Evolutionary conservation across 2,329 filamentous ascomycete genomes (phyloP), one percentile per base, ranked within the genome.

Genomic region (Verticillium klebahnii): DNA sequence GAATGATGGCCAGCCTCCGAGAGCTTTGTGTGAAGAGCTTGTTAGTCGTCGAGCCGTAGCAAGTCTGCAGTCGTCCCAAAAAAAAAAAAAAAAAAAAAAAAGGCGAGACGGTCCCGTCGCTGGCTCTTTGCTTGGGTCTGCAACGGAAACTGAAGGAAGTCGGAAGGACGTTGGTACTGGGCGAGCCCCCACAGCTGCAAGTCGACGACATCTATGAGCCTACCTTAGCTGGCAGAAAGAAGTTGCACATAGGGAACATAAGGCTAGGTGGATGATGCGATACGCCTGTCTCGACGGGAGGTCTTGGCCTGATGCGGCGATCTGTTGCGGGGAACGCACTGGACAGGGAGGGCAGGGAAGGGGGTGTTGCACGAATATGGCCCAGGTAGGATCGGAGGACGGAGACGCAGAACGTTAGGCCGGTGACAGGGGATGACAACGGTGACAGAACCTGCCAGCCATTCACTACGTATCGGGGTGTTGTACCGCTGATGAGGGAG

Each of bases 371-470:
- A 29, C 29, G 29, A 29, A 29, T 29, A 29, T 29, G 29, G 29
- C 37, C 37, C 6, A n/a, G 37, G 37, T 39, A n/a, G 15, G 37
- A 50, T 36, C 34, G 12, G 36, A 61, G 63, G 57, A 60, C 62
- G 63, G 62, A 50, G 19, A 12, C 40, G 40, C 19, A 9, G 40
- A 23, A 50, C 34, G 34, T 7, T 36, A 7, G 25, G 25, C 25
- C 25, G 25, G 34, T 9, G 9, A 36, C 34, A 36, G 34, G 34
- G 34, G 34, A 36, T 36, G 45, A 19, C 11, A 23, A 23, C 9
- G 11, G 45, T 25, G 12, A 11, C 45, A 50, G n/a, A 25, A n/a
- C 29, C 29, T 50, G 19, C 8, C 19, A 23, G n/a, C n/a, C n/a
- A 29, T 29, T 29, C 29, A 29, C 29, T 29, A 29, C 29, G 29